Percentiles rank a stretch among this genome's conserved stretches.
Evolutionary conservation across 495 filamentous ascomycete species (phyloP).

Genomic region (Penicillium riverlandense): DNA sequence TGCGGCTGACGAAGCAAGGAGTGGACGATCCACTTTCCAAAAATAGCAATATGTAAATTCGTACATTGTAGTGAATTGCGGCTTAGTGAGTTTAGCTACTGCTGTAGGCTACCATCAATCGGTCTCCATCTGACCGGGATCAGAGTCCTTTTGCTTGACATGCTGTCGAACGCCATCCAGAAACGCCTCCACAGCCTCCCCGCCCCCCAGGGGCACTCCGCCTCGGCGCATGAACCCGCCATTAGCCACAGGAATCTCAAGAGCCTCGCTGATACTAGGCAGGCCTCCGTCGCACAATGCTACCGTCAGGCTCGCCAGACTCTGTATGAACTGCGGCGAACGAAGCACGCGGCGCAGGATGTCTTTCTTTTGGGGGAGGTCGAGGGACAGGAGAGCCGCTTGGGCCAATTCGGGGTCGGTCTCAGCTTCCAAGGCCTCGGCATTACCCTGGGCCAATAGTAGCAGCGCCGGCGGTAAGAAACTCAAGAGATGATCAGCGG

Average conservation of each 20-base stretch:
- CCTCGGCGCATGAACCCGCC: conserved; percentile 68
- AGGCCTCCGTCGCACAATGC: conserved; percentile 90
- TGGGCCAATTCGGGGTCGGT: conserved; percentile 57
- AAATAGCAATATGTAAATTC: conserved; percentile 6
- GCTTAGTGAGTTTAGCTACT: neutral
- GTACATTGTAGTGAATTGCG: no score
- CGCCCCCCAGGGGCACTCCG: conserved; percentile 77
- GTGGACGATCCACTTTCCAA: conserved; percentile 8
- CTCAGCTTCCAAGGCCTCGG: conserved; percentile 49
- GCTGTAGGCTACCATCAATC: conserved; percentile 21
- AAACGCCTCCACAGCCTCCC: conserved; percentile 85
- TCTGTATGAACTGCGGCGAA: conserved; percentile 87
- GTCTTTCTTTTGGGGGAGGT: conserved; percentile 67
- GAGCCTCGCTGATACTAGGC: conserved; percentile 78
- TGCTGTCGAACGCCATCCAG: conserved; percentile 77
- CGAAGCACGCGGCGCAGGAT: conserved; percentile 78
- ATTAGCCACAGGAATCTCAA: conserved; percentile 71
- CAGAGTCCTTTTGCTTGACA: conserved; percentile 40
- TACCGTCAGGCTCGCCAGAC: conserved; percentile 71
- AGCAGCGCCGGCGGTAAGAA: conserved; percentile 71
- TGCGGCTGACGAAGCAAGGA: neutral
- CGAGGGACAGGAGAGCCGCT: conserved; percentile 69
- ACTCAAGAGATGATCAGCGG: conserved; percentile 66
- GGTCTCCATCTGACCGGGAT: conserved; percentile 40
- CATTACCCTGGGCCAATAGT: conserved; percentile 62